A percentile compares a stretch with the other conserved stretches of the same genome.
These are phyloP conservation scores for Yamadazyma blattariae DNA, from an alignment of 1,139 yeast genomes.

Conservation along the genomic window DNA sequence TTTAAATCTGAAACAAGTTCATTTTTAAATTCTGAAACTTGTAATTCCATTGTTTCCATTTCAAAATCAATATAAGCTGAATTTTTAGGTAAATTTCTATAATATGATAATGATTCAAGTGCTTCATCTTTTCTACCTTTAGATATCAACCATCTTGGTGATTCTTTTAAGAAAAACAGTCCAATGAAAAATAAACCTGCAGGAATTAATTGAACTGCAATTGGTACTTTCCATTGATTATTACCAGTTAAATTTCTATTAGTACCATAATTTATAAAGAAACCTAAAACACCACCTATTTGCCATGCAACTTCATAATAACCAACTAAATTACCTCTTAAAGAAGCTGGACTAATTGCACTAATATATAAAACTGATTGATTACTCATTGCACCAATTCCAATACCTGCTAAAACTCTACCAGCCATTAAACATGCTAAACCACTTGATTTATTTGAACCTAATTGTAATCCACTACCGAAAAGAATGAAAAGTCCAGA, in stretches of 20 bases:
- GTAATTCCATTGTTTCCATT: constrained; percentile 20
- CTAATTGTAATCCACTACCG: constrained; percentile 37
- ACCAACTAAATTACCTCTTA: constrained; percentile 42
- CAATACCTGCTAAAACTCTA: constrained; percentile 32
- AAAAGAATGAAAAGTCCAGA: constrained; percentile 35
- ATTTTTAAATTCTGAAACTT: constrained; percentile 20
- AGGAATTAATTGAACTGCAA: constrained; percentile 41
- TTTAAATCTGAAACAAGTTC: constrained; percentile 21
- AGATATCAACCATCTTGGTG: constrained; percentile 47
- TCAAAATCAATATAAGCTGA: constrained; percentile 28
- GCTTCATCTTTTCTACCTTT: constrained; percentile 36
- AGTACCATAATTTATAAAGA: constrained; percentile 43
- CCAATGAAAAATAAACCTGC: constrained; percentile 40
- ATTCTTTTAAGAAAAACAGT: constrained; percentile 40
- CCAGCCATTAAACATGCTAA: constrained; percentile 18
- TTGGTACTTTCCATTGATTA: constrained; percentile 36
- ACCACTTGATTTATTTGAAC: constrained; percentile 8
- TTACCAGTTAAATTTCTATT: constrained; percentile 17
- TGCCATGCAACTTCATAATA: constrained; percentile 51
- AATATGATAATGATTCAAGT: constrained; percentile 25
- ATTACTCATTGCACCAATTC: constrained; percentile 34
- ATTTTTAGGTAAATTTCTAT: constrained; percentile 22
- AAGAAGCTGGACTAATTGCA: constrained; percentile 28
- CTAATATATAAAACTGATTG: constrained; percentile 32
- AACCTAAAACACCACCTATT: constrained; percentile 46